Evolutionary conservation across 176 grass and related monocot species (phyloP), one percentile per base, ranked within the genome.

Genomic region (Hyparrhenia diplandra): DNA sequence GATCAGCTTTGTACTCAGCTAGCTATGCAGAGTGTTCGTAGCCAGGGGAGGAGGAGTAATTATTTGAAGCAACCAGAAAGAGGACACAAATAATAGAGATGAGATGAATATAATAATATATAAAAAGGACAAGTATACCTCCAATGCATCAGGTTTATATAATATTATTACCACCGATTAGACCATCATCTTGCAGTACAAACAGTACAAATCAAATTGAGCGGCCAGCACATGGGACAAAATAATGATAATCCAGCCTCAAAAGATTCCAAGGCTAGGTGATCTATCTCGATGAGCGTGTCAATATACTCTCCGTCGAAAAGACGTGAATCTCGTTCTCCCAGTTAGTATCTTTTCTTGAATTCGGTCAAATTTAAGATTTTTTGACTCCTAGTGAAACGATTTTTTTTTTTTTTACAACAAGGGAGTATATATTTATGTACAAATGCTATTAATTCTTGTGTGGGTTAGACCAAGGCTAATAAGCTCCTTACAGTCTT

Each of bases 161-260:
- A 6, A 51, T 36, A 57, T 42, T 42, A 47, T 42, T 42, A 47
- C 35, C 25, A 8, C 20, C 4, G 28, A 21, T 25, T 3, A 1
- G 10, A 67, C 20, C 10, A 62, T 62, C 46, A 68, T 67, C 74
- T 18, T 59, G 17, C 63, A 64, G 52, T 49, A 49, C 46, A 49
- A 18, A 4, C 72, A 64, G 37, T 49, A 49, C 46, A 49, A 18
- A 13, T 64, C 32, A 74, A 64, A 64, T 42, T 0, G n/a, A 39
- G 10, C 8, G 4, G 8, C 36, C 18, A 24, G 37, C 64, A 79
- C 75, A 64, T 71, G 57, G 75, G 67, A 79, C 75, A 85, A 73
- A 36, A 62, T 46, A 29, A 76, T n/a, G 12, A 54, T 54, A 31
- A 80, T 13, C 32, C 13, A 32, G 13, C 20, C 6, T 16, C 14